These are phyloP conservation scores for Claviceps lovelessii DNA, from an alignment of 2,329 filamentous ascomycete species.

Conservation along the genomic window DNA sequence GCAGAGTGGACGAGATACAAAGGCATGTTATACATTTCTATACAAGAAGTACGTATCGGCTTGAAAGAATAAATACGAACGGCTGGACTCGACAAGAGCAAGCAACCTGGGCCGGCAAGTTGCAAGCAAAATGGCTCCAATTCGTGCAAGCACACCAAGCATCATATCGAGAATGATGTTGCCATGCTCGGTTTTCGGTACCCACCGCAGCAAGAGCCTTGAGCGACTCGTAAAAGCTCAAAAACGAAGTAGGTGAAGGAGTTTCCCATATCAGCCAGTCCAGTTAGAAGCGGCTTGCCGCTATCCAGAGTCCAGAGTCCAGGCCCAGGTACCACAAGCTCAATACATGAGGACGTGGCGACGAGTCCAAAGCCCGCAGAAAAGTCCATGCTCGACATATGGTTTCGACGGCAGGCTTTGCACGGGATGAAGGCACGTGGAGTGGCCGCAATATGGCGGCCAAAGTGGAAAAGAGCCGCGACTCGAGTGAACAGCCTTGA, in stretches of 20 bases:
- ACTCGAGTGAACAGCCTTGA: background rate
- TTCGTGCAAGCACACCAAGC: background rate
- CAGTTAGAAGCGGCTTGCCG: background rate
- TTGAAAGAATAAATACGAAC: background rate
- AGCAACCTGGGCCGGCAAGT: background rate
- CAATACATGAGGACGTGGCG: background rate
- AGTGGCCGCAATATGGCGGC: background rate
- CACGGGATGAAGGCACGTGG: background rate
- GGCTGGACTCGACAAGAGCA: background rate
- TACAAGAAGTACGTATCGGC: background rate
- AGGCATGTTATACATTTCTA: background rate
- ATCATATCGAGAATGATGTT: background rate
- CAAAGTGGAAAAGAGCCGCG: background rate
- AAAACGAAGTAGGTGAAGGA: background rate
- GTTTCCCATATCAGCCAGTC: background rate
- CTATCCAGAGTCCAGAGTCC: background rate
- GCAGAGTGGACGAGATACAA: background rate
- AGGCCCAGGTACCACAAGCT: background rate
- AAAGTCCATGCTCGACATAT: background rate
- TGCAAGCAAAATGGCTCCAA: background rate
- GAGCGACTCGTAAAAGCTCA: background rate
- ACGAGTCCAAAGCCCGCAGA: background rate
- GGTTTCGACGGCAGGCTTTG: background rate
- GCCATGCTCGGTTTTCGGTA: background rate
- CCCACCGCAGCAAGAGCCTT: background rate